A percentile compares a stretch with the other conserved stretches of the same genome.
phyloP scores from a whole-genome alignment of 192 early-diverging fungal species.

The Paraglomus brasilianum region DNA sequence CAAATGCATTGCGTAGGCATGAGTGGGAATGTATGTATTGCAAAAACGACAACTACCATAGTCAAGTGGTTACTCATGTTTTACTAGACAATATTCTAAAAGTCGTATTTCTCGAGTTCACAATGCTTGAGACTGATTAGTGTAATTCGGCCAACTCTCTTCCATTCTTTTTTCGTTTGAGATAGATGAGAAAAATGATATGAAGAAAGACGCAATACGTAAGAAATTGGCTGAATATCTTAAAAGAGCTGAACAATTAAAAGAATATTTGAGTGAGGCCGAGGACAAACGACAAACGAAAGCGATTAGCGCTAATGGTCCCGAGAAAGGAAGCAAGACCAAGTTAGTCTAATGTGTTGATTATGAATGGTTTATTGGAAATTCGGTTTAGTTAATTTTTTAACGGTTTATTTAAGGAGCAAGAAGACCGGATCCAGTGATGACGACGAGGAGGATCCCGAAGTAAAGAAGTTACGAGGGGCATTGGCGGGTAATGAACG shows the following conservation, averaged over 20 bases:
- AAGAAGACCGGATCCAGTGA: constrained; percentile 41
- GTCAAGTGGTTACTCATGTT: background rate
- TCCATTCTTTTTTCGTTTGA: background rate
- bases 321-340: constrained; percentile 32
- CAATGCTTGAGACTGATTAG: too few species aligned
- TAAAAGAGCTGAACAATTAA: constrained; percentile 90
- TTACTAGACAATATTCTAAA: background rate
- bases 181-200: constrained; percentile 93
- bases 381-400: background rate
- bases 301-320: constrained; percentile 59
- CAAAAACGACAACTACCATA: background rate
- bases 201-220: constrained; percentile 76
- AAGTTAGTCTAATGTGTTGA: constrained; percentile 33
- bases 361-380: background rate
- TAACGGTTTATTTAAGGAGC: constrained; percentile 37
- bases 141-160: too few species aligned
- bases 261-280: constrained; percentile 75
- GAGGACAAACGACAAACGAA: constrained; percentile 65
- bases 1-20: background rate
- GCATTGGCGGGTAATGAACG: constrained; percentile 35
- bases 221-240: constrained; percentile 93
- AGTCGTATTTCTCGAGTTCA: background rate
- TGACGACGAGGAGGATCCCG: constrained; percentile 46
- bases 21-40: background rate
- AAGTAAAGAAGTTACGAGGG: constrained; percentile 47